Evolutionary conservation across 345 rosid species (phyloP).

Genomic region (Citrus trifoliata): DNA sequence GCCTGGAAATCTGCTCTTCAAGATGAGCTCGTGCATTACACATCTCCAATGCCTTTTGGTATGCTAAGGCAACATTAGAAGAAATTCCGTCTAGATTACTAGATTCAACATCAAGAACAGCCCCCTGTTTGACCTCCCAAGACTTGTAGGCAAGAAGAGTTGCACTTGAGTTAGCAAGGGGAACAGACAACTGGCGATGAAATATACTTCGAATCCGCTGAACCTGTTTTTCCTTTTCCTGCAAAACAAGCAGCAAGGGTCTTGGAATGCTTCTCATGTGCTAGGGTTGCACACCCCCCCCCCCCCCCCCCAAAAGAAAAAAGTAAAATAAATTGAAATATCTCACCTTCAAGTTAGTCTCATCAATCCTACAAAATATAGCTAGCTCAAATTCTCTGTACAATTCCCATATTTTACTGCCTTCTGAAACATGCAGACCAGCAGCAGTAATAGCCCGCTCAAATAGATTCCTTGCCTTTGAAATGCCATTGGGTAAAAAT

Average conservation of each 20-base stretch:
- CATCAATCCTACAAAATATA: too few species aligned
- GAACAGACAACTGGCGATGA: conserved; percentile 81
- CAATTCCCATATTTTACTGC: conserved; percentile 79
- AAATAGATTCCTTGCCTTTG: conserved; percentile 72
- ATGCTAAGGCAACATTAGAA: conserved; percentile 62
- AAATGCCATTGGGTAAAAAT: conserved; percentile 55
- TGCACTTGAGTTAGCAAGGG: conserved; percentile 51
- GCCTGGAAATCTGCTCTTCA: conserved; percentile 62
- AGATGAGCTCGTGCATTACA: conserved; percentile 59
- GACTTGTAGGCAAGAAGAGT: conserved; percentile 66
- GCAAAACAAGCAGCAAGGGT: conserved; percentile 16
- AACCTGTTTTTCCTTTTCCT: conserved; percentile 70
- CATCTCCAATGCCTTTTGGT: conserved; percentile 73
- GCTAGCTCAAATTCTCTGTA: conserved; percentile 53
- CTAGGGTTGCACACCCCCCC: too few species aligned
- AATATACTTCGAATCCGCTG: conserved; percentile 66
- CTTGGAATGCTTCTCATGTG: neutral
- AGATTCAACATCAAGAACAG: conserved; percentile 49
- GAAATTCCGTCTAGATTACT: conserved; percentile 50
- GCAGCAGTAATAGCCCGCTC: conserved; percentile 88
- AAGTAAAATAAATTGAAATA: too few species aligned
- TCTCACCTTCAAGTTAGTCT: too few species aligned
- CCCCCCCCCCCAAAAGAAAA: neutral
- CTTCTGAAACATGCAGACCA: conserved; percentile 77
- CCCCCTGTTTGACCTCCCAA: conserved; percentile 87